phyloP scores from a whole-genome alignment of 768 basidiomycete genomes.

The Leccinum imitatum region DNA sequence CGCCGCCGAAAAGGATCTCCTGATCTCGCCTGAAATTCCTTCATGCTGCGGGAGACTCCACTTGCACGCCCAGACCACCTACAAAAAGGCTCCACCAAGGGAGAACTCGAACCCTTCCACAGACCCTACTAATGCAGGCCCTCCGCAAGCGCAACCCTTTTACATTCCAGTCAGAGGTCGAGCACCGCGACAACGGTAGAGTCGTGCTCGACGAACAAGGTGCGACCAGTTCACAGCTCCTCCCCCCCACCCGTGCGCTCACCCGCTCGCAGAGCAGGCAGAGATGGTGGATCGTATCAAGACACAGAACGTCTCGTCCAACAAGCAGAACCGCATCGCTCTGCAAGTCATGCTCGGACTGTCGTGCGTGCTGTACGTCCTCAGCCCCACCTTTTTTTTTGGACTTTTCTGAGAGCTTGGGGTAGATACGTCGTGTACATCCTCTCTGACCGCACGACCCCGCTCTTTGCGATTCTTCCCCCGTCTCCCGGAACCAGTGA shows the following conservation, averaged over 20 bases:
- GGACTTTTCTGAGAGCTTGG: conserved; percentile 5
- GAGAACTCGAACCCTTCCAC: conserved; percentile 1
- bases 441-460: conserved; percentile 44
- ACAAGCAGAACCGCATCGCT: conserved; percentile 39
- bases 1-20: conserved; percentile 1
- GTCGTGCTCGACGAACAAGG: conserved; percentile 55
- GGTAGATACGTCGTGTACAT: conserved; percentile 51
- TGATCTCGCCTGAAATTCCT: not conserved
- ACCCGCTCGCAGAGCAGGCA: conserved; percentile 53
- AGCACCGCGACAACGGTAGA: conserved; percentile 29
- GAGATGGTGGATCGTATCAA: conserved; percentile 52
- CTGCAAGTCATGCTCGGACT: conserved; percentile 43
- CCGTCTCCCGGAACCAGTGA: conserved; percentile 12
- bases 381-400: not conserved
- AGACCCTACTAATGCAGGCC: conserved; percentile 20
- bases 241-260: not conserved
- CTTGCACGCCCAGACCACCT: not conserved
- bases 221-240: conserved; percentile 12
- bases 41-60: conserved; percentile 3
- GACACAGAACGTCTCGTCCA: conserved; percentile 42
- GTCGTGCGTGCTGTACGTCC: conserved; percentile 48
- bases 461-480: conserved; percentile 47
- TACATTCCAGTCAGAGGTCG: conserved; percentile 32
- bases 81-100: conserved; percentile 10
- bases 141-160: conserved; percentile 50